A percentile compares a stretch with the other conserved stretches of the same genome.
Conservation (phyloP, 495 filamentous ascomycete species). For the Penicillium turbatum region DNA sequence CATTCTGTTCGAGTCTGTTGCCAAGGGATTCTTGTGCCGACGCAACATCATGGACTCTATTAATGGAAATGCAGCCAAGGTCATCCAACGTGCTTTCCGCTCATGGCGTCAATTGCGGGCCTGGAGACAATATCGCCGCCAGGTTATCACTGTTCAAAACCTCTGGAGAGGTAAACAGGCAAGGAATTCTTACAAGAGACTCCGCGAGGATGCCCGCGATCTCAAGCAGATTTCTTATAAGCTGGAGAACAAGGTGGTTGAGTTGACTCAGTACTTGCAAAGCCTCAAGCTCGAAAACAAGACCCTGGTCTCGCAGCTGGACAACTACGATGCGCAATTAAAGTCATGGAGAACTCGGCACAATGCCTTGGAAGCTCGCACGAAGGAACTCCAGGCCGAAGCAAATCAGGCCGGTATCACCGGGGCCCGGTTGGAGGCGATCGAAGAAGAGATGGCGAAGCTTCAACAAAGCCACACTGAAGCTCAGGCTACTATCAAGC, state of each 20-base stretch:
- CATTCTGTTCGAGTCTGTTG: conserved; percentile 78
- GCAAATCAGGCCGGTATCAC: conserved; percentile 97
- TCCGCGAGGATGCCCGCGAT: conserved; percentile 94
- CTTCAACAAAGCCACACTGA: conserved; percentile 86
- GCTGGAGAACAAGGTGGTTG: conserved; percentile 98
- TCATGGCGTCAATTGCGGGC: conserved; percentile 69
- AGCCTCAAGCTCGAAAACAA: conserved; percentile 92
- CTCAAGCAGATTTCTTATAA: conserved; percentile 99
- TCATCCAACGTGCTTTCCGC: conserved; percentile 89
- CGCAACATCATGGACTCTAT: conserved; percentile 89
- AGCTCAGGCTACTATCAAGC: conserved; percentile 78
- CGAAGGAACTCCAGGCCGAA: conserved; percentile 91
- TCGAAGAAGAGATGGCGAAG: conserved; percentile 92
- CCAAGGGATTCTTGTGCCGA: conserved; percentile 85
- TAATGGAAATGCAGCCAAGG: conserved; percentile 83
- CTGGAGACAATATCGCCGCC: conserved; percentile 84
- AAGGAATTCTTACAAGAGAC: conserved; percentile 75
- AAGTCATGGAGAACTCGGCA: conserved; percentile 91
- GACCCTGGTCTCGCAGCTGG: conserved; percentile 77
- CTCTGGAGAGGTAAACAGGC: conserved; percentile 86
- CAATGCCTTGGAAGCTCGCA: conserved; percentile 81
- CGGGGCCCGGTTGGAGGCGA: conserved; percentile 76
- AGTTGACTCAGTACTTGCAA: conserved; percentile 90
- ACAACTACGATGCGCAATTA: conserved; percentile 94
- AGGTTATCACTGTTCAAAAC: conserved; percentile 87